These are phyloP conservation scores for Aeminium ludgeri DNA, from an alignment of 495 filamentous ascomycete genomes.

Conservation along the genomic window DNA sequence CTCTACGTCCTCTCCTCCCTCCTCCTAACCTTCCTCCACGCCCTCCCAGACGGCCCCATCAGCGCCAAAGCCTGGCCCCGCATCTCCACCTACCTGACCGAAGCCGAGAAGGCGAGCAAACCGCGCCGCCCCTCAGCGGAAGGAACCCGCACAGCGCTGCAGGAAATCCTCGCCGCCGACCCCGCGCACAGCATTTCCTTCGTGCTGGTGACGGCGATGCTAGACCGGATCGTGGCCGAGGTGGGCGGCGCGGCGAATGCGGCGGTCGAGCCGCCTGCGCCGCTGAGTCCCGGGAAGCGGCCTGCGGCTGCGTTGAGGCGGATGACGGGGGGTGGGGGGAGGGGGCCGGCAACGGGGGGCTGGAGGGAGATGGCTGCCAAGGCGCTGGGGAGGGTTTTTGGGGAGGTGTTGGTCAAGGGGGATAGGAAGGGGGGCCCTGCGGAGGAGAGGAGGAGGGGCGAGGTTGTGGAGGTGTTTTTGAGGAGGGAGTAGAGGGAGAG, in stretches of 20 bases:
- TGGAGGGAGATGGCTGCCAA: background rate
- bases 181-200: constrained; percentile 74
- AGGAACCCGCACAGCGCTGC: constrained; percentile 47
- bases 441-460: background rate
- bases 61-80: constrained; percentile 48
- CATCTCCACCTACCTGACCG: constrained; percentile 45
- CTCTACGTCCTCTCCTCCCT: constrained; percentile 54
- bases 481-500: background rate
- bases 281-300: background rate
- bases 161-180: constrained; percentile 52
- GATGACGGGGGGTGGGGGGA: constrained; percentile 6
- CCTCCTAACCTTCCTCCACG: constrained; percentile 51
- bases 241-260: constrained; percentile 4
- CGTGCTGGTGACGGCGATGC: constrained; percentile 67
- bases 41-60: constrained; percentile 60
- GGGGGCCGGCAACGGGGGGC: background rate
- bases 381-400: background rate
- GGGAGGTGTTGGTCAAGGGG: background rate
- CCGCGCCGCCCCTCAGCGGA: constrained; percentile 32
- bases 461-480: background rate
- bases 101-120: constrained; percentile 32
- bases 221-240: constrained; percentile 27
- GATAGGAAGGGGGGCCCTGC: too few species aligned
- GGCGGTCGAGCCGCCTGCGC: constrained; percentile 3
- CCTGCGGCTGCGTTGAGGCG: background rate